Evolutionary conservation across 1,284 basidiomycete species (phyloP).

Genomic region (Golubevia pallescens): DNA sequence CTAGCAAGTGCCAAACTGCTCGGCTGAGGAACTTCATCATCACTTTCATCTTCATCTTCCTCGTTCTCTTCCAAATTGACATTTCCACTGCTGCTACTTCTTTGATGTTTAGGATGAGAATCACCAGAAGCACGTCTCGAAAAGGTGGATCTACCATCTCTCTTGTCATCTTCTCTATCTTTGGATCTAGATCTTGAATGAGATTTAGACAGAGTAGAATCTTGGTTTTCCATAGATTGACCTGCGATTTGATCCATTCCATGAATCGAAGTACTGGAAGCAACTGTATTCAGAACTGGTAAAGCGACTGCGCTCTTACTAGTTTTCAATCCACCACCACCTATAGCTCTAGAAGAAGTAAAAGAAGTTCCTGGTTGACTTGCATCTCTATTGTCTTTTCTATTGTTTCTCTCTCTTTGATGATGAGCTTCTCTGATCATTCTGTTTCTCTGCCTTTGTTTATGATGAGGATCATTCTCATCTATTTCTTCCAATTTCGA

Average conservation of each 20-base stretch:
- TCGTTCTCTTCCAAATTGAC: no score
- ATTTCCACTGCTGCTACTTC: no score
- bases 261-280: no score
- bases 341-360: not conserved
- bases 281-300: conserved; percentile 35
- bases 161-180: not conserved
- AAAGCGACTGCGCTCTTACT: conserved; percentile 62
- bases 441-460: not conserved
- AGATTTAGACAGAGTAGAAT: not conserved
- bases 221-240: no score
- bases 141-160: not conserved
- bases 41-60: no score
- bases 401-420: not conserved
- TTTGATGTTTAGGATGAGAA: not conserved
- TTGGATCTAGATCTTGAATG: not conserved
- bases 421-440: not conserved
- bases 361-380: not conserved
- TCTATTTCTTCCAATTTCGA: not conserved
- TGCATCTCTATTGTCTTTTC: not conserved
- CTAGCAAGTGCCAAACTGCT: not conserved
- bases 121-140: not conserved
- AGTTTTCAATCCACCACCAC: conserved; percentile 30
- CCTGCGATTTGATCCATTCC: no score
- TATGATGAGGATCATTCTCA: not conserved
- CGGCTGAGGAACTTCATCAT: not conserved